Conservation (phyloP, 768 basidiomycete genomes). For the Phaffia australis region DNA sequence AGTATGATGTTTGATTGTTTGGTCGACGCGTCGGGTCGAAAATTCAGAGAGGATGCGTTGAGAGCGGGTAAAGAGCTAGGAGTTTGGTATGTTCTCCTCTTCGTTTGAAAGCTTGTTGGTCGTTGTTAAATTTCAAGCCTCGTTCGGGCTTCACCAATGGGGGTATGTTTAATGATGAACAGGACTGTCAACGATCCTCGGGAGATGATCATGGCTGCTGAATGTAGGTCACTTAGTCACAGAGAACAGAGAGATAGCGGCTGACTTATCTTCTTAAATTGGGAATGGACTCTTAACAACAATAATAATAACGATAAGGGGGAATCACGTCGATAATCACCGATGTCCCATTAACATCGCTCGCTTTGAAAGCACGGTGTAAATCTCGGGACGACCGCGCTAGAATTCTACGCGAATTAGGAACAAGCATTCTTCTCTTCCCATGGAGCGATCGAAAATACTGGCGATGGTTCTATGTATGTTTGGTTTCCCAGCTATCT, state of each 20-base stretch:
- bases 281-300: neutral
- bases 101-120: neutral
- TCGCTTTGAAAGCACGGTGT: constrained; percentile 28
- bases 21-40: constrained; percentile 34
- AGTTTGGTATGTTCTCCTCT: constrained; percentile 29
- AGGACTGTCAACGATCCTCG: constrained; percentile 37
- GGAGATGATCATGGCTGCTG: constrained; percentile 34
- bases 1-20: constrained; percentile 35
- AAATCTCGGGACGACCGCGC: constrained; percentile 24
- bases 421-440: neutral
- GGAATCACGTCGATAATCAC: constrained; percentile 38
- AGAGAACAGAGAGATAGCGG: too few relatives aligned
- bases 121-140: neutral
- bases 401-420: constrained; percentile 12
- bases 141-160: neutral
- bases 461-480: constrained; percentile 6
- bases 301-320: constrained; percentile 30
- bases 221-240: neutral
- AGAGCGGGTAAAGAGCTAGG: constrained; percentile 35
- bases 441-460: constrained; percentile 11
- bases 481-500: neutral
- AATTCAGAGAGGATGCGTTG: constrained; percentile 35
- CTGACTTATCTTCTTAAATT: neutral
- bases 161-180: neutral
- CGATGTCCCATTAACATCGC: constrained; percentile 34